A percentile compares a stretch with the other conserved stretches of the same genome.
Evolutionary conservation across 495 filamentous ascomycete species (phyloP).

Genomic region (Aspergillus nidulans): DNA sequence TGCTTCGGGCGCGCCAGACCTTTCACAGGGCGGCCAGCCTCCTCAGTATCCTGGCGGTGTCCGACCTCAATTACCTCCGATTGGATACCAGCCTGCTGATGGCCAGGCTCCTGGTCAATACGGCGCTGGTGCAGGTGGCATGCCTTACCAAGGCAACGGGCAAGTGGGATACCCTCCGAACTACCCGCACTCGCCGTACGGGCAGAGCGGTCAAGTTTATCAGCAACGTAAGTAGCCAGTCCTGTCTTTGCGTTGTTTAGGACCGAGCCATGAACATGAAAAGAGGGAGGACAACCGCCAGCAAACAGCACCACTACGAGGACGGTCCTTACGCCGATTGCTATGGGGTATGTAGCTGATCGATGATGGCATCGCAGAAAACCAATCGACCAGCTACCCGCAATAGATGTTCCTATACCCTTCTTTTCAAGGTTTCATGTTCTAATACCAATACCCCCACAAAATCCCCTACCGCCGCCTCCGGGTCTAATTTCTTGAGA

Average conservation of each 20-base stretch:
- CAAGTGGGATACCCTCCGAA: conserved; percentile 65
- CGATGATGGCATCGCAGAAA: conserved; percentile 35
- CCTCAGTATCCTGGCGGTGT: conserved; percentile 53
- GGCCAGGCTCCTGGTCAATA: conserved; percentile 63
- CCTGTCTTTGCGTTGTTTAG: conserved; percentile 26
- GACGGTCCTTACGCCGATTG: conserved; percentile 23
- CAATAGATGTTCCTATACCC: conserved; percentile 34
- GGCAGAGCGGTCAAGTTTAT: conserved; percentile 68
- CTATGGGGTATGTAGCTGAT: conserved; percentile 26
- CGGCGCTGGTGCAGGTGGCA: conserved; percentile 51
- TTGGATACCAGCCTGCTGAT: conserved; percentile 71
- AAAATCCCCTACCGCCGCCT: conserved; percentile 35
- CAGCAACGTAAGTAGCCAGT: conserved; percentile 61
- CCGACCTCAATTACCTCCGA: conserved; percentile 76
- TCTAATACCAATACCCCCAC: conserved; percentile 36
- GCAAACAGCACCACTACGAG: conserved; percentile 2
- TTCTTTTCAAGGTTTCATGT: conserved; percentile 25
- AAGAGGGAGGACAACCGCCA: conserved; percentile 9
- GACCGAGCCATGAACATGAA: conserved; percentile 17
- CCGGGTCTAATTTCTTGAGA: conserved; percentile 32
- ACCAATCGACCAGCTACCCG: conserved; percentile 40
- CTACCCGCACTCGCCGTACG: conserved; percentile 76
- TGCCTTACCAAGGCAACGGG: conserved; percentile 58
- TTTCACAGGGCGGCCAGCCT: conserved; percentile 52
- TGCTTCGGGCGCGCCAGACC: conserved; percentile 50